Evolutionary conservation across 179 eudicot species (phyloP).

Genomic region (Vitellaria paradoxa): DNA sequence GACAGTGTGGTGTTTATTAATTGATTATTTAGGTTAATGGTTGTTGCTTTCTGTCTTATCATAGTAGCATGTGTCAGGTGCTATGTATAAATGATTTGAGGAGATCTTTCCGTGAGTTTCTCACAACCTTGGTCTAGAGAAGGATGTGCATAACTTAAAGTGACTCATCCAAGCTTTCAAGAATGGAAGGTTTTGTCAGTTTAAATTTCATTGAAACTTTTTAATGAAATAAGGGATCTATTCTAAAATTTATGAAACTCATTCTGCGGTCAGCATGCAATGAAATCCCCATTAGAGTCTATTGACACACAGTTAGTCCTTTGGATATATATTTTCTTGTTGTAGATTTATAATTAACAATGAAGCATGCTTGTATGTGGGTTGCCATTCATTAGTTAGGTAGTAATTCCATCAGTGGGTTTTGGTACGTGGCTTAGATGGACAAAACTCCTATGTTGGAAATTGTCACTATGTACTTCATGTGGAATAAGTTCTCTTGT

Average conservation of each 20-base stretch:
- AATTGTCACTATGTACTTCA: neutral
- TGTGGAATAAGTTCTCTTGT: neutral
- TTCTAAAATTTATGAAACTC: neutral
- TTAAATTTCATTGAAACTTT: neutral
- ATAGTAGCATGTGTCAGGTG: neutral
- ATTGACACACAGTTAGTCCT: neutral
- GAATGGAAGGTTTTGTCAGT: neutral
- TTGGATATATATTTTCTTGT: neutral
- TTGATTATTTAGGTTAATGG: constrained; percentile 5
- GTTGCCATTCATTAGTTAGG: neutral
- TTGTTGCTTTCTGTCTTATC: neutral
- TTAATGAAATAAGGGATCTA: neutral
- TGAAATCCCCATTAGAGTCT: neutral
- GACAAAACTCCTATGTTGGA: neutral
- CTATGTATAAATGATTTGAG: too few relatives aligned
- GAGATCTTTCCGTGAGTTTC: neutral
- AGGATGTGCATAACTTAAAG: neutral
- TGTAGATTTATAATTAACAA: neutral
- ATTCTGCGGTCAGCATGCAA: neutral
- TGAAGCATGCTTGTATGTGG: neutral
- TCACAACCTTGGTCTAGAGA: neutral
- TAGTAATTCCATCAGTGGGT: too few relatives aligned
- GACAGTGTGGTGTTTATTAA: neutral
- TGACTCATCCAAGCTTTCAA: constrained; percentile 1
- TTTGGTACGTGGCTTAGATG: too few relatives aligned